Evolutionary conservation across 2,329 filamentous ascomycete species (phyloP).

Genomic region (Xylaria sp.): DNA sequence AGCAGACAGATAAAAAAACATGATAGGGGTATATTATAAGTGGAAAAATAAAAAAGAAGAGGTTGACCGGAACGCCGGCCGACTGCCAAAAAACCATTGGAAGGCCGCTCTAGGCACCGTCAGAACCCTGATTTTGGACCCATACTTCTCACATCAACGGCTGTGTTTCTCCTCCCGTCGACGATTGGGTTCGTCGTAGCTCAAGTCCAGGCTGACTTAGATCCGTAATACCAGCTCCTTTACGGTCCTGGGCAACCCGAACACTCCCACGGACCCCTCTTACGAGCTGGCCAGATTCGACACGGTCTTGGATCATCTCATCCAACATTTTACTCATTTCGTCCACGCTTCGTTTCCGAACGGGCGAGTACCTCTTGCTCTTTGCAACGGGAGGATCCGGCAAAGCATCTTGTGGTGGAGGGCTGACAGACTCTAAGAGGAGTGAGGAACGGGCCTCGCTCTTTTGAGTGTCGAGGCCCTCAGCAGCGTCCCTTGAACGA

Average conservation of each 20-base stretch:
- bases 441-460: conserved; percentile 49
- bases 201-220: conserved; percentile 51
- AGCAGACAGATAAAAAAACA: conserved; percentile 52
- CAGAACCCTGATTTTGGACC: conserved; percentile 40
- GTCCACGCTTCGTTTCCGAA: conserved; percentile 76
- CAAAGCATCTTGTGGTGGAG: conserved; percentile 48
- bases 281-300: conserved; percentile 78
- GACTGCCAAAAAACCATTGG: conserved; percentile 45
- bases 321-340: conserved; percentile 95
- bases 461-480: conserved; percentile 57
- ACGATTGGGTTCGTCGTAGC: conserved; percentile 54
- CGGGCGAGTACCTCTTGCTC: conserved; percentile 49
- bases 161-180: conserved; percentile 41
- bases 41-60: conserved; percentile 44
- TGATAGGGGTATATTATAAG: conserved; percentile 54
- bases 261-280: conserved; percentile 75
- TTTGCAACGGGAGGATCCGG: conserved; percentile 47
- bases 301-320: conserved; percentile 93
- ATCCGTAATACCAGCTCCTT: conserved; percentile 53
- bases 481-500: conserved; percentile 84
- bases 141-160: conserved; percentile 45
- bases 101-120: conserved; percentile 45
- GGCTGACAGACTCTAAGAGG: conserved; percentile 50
- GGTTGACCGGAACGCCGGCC: conserved; percentile 48
- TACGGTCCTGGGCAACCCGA: conserved; percentile 63